phyloP scores from a whole-genome alignment of 164 flowering plant genomes.

The Euptelea pleiosperma region DNA sequence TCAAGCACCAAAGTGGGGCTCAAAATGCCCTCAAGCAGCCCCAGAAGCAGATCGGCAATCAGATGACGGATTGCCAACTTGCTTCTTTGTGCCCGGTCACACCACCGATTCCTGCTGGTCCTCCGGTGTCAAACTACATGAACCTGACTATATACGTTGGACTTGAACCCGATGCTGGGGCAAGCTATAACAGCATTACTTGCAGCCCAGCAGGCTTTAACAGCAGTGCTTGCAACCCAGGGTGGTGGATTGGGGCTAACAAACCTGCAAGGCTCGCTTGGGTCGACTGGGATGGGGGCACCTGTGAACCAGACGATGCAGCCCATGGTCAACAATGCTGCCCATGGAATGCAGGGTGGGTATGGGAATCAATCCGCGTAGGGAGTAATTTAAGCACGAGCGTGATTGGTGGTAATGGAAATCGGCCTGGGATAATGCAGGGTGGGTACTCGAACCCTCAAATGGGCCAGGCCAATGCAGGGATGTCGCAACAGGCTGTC shows the following conservation, averaged over 20 bases:
- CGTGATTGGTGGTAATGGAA: constrained; percentile 51
- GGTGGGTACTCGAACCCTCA: constrained; percentile 53
- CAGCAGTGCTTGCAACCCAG: constrained; percentile 63
- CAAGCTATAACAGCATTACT: constrained; percentile 81
- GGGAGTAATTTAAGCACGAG: constrained; percentile 24
- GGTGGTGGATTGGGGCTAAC: constrained; percentile 74
- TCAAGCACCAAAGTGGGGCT: constrained; percentile 63
- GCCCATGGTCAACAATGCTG: constrained; percentile 31
- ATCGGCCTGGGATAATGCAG: constrained; percentile 50
- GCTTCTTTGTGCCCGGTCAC: constrained; percentile 71
- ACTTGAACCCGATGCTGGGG: constrained; percentile 63
- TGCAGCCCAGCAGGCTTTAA: too few species aligned
- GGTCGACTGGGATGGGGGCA: constrained; percentile 35
- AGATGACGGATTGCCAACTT: constrained; percentile 73
- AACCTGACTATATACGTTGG: constrained; percentile 80
- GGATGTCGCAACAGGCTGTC: constrained; percentile 52
- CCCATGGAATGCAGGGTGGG: constrained; percentile 49
- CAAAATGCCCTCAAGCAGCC: constrained; percentile 64
- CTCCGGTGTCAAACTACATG: constrained; percentile 54
- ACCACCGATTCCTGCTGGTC: constrained; percentile 22
- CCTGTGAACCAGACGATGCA: constrained; percentile 39
- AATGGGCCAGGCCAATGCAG: constrained; percentile 44
- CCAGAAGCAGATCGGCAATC: constrained; percentile 73
- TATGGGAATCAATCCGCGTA: constrained; percentile 51
- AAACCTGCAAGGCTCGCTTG: constrained; percentile 53